Evolutionary conservation across 2,329 filamentous ascomycete genomes (phyloP).

Genomic region (Ceratocystis variospora): DNA sequence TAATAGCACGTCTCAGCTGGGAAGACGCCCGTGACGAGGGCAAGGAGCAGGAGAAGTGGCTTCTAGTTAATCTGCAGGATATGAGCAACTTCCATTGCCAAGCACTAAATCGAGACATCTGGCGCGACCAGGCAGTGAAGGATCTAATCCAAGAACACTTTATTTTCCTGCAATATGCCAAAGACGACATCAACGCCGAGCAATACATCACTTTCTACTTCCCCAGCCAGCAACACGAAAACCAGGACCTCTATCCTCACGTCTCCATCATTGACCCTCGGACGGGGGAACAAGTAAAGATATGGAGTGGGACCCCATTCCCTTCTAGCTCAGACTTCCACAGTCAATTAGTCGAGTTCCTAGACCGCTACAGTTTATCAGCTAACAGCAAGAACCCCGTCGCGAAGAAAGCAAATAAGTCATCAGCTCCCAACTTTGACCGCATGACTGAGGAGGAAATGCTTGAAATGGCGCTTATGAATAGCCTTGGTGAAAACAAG

Average conservation of each 20-base stretch:
- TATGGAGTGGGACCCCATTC: constrained; percentile 78
- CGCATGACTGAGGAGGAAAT: constrained; percentile 96
- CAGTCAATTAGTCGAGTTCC: constrained; percentile 82
- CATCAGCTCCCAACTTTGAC: constrained; percentile 46
- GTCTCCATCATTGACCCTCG: constrained; percentile 91
- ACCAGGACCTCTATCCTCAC: constrained; percentile 83
- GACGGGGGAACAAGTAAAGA: constrained; percentile 93
- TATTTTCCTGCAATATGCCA: constrained; percentile 87
- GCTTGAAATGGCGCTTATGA: constrained; percentile 83
- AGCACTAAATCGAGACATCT: constrained; percentile 82
- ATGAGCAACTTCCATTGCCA: constrained; percentile 90
- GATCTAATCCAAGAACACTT: constrained; percentile 84
- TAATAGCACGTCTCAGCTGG: constrained; percentile 71
- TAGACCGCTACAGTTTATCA: constrained; percentile 90
- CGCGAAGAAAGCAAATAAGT: constrained; percentile 47
- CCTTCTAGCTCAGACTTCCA: constrained; percentile 68
- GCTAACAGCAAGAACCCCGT: constrained; percentile 87
- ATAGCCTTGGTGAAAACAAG: constrained; percentile 52
- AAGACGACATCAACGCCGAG: constrained; percentile 62
- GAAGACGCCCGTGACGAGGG: constrained; percentile 73
- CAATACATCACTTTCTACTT: constrained; percentile 91
- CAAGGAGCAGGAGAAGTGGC: constrained; percentile 82
- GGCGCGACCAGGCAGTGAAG: constrained; percentile 72
- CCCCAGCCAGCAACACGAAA: constrained; percentile 52
- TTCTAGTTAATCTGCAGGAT: constrained; percentile 91